Evolutionary conservation across 306 rosid genomes (phyloP), one percentile per base, ranked within the genome.

Genomic region (Fragaria vesca): DNA sequence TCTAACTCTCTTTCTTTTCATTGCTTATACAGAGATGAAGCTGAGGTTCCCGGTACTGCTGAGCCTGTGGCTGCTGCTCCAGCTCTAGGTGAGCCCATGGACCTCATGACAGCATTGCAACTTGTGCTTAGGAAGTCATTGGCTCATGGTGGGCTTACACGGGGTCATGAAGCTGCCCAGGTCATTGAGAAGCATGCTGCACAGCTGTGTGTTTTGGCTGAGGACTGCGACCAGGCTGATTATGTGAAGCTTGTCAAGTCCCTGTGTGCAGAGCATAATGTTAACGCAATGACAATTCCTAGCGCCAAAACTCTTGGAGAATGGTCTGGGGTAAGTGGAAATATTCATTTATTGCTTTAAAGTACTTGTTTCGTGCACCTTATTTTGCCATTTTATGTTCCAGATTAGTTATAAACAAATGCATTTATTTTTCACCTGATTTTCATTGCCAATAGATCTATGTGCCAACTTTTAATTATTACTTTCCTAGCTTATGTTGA

Each of bases 301-400:
- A 87, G 85, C 78, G 90, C 97, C n/a, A 92, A 92, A 82, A 92
- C 92, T 45, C 97, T 92, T 18, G 96, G 96, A 65, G 96, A 92
- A 81, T 92, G 96, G 96, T 85, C 91, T 66, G 97, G 96, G 76
- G 97, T 92, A 87, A 87, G 97, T 87, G 16, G 24, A 42, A 76
- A n/a, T 76, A 15, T 28, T 61, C 30, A 26, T 3, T 30, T 28
- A 43, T 45, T 61, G 45, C 55, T 43, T 60, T 13, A 1, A 16
- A 24, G 24, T 74, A 40, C 9, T 42, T 38, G 7, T 55, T 2
- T 40, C 13, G 0, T 1, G 24, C 28, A 28, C 57, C 6, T 40
- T 17, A 12, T 2, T 48, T 63, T 46, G 13, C 13, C 72, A 2
- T 16, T 60, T 18, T 34, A 18, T 69, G 28, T 36, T 45, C 15